phyloP scores from a whole-genome alignment of 75 land plant species.

The Azolla pinnata region DNA sequence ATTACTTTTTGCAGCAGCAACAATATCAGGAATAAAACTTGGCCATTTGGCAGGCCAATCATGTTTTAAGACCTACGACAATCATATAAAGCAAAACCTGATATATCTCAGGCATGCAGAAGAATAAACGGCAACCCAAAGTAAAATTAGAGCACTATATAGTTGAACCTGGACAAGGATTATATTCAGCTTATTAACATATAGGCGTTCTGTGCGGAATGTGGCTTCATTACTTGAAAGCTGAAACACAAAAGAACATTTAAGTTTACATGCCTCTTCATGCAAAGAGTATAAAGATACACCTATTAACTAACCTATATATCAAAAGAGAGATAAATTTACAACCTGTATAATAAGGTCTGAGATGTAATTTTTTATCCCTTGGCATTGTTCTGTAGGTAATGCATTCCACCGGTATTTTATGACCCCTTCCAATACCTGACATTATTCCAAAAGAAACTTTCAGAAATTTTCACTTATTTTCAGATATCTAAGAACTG shows the following conservation, averaged over 20 bases:
- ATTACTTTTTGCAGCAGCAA: constrained; percentile 92
- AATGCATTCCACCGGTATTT: constrained; percentile 98
- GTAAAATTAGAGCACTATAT: no score
- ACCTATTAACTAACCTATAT: no score
- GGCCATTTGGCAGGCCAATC: constrained; percentile 98
- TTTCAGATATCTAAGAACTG: no score
- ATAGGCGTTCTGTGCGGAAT: constrained; percentile 68
- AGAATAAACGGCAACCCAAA: no score
- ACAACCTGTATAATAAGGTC: constrained; percentile 91
- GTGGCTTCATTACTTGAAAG: constrained; percentile 87
- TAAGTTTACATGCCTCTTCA: no score
- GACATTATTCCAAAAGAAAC: no score
- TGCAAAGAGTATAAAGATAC: no score
- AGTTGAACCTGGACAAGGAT: constrained; percentile 97
- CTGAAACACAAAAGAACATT: no score
- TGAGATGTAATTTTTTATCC: constrained; percentile 94
- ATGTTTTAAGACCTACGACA: constrained; percentile 84
- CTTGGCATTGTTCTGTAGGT: constrained; percentile 89
- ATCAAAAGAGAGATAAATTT: no score
- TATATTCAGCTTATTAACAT: constrained; percentile 92
- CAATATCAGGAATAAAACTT: constrained; percentile 90
- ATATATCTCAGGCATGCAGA: no score
- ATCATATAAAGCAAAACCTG: no score
- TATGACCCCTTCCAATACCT: constrained; percentile 94
- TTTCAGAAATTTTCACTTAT: no score